These are phyloP conservation scores for Dryadomyces quercus-mongolicae DNA, from an alignment of 2,329 filamentous ascomycete species.

Conservation along the genomic window DNA sequence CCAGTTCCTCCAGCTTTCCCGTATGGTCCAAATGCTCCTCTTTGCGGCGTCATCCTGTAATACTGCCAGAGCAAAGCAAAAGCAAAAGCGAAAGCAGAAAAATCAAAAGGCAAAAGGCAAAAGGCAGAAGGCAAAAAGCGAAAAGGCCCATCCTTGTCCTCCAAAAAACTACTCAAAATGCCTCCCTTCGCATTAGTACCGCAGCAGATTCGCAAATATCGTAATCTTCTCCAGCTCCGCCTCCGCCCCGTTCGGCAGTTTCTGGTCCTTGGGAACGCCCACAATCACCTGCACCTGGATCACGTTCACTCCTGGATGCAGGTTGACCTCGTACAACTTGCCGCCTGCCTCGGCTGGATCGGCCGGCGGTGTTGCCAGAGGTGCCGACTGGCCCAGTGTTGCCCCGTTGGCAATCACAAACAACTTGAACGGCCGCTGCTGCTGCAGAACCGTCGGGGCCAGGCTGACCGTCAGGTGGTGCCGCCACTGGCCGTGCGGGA, in stretches of 20 bases:
- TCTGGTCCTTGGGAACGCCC: constrained; percentile 49
- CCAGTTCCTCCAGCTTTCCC: neutral
- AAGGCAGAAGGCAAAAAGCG: neutral
- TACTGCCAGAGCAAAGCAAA: neutral
- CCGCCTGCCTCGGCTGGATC: constrained; percentile 42
- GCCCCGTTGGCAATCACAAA: constrained; percentile 61
- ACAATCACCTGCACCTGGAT: constrained; percentile 71
- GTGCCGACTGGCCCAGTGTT: constrained; percentile 37
- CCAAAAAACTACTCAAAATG: too few relatives aligned
- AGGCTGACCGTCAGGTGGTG: constrained; percentile 60
- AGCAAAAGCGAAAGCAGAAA: neutral
- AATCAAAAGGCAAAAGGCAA: neutral
- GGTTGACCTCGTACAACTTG: constrained; percentile 62
- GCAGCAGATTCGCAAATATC: constrained; percentile 60
- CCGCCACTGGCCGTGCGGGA: constrained; percentile 55
- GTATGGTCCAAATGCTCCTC: too few relatives aligned
- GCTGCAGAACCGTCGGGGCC: constrained; percentile 44
- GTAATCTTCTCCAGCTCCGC: constrained; percentile 71
- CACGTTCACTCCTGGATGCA: constrained; percentile 62
- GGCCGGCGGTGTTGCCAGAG: constrained; percentile 41
- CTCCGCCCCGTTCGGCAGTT: constrained; percentile 43
- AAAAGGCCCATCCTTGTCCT: neutral
- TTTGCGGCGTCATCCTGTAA: neutral
- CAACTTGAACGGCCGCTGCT: constrained; percentile 59
- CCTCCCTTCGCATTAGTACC: constrained; percentile 18